Percentiles rank a stretch among this genome's conserved stretches.
Evolutionary conservation across 1,284 basidiomycete genomes (phyloP).

Genomic region (Erythrobasidium hasegawianum): DNA sequence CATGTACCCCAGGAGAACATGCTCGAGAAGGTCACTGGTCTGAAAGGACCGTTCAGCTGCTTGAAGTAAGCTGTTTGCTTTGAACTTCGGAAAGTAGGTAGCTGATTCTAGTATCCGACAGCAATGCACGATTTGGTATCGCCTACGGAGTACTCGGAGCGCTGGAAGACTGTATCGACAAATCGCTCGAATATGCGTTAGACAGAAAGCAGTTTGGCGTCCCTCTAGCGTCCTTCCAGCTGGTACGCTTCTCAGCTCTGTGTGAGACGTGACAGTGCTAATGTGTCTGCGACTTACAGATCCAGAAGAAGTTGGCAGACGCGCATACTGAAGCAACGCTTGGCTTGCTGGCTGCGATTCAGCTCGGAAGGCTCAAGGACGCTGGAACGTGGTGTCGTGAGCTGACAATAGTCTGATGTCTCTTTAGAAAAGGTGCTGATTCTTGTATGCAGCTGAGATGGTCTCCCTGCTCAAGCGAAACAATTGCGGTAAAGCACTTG

Average conservation of each 20-base stretch:
- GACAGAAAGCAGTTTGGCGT: constrained; percentile 80
- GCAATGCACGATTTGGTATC: constrained; percentile 81
- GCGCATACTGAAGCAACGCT: constrained; percentile 79
- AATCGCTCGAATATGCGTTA: constrained; percentile 77
- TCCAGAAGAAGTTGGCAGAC: constrained; percentile 95
- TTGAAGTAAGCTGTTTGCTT: constrained; percentile 56
- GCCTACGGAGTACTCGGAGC: constrained; percentile 90
- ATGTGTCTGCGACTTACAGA: constrained; percentile 38
- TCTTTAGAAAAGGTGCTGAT: background rate
- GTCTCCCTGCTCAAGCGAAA: constrained; percentile 92
- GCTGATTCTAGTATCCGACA: constrained; percentile 29
- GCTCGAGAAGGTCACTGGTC: constrained; percentile 68
- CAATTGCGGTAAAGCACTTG: constrained; percentile 87
- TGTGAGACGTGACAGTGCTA: constrained; percentile 43
- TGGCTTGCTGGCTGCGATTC: constrained; percentile 47
- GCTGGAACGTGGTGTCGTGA: constrained; percentile 61
- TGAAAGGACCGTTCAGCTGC: constrained; percentile 82
- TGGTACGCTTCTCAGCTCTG: constrained; percentile 34
- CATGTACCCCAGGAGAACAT: constrained; percentile 65
- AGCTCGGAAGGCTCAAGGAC: constrained; percentile 89
- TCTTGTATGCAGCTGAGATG: constrained; percentile 64
- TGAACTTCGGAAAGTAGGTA: too few species aligned
- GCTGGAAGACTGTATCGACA: constrained; percentile 81
- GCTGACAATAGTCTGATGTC: background rate
- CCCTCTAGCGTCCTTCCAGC: constrained; percentile 86